A percentile compares a stretch with the other conserved stretches of the same genome.
These are phyloP conservation scores for Ustilago crameri DNA, from an alignment of 1,284 basidiomycete species.

Conservation along the genomic window DNA sequence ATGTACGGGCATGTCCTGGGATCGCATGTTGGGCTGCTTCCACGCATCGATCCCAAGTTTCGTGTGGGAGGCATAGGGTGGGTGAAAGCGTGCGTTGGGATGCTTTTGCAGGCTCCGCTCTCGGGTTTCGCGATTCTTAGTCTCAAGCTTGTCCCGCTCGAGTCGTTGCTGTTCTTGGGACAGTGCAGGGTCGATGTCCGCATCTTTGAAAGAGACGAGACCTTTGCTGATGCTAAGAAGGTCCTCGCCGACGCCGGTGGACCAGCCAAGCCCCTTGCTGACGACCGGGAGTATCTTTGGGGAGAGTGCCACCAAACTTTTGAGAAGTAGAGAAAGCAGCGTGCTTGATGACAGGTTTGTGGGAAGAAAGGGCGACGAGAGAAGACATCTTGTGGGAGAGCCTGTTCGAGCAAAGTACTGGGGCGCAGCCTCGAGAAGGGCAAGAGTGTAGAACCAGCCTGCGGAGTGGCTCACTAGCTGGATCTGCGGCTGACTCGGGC, in stretches of 20 bases:
- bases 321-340: slow-evolving; percentile 15
- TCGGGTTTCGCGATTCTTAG: slow-evolving; percentile 21
- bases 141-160: slow-evolving; percentile 13
- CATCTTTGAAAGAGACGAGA: slow-evolving; percentile 11
- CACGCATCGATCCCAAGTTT: slow-evolving; percentile 23
- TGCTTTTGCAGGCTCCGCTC: slow-evolving; percentile 11
- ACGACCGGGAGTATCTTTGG: slow-evolving; percentile 15
- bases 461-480: slow-evolving; percentile 17
- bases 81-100: slow-evolving; percentile 25
- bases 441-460: slow-evolving; percentile 21
- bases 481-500: slow-evolving; percentile 4
- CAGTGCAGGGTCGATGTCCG: slow-evolving; percentile 6
- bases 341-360: slow-evolving; percentile 19
- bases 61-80: slow-evolving; percentile 25
- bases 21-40: slow-evolving; percentile 7
- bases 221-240: slow-evolving; percentile 21
- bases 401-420: slow-evolving; percentile 13
- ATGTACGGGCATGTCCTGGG: slow-evolving; percentile 6
- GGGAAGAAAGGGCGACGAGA: slow-evolving; percentile 21
- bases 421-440: slow-evolving; percentile 18
- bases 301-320: slow-evolving; percentile 15
- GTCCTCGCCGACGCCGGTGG: slow-evolving; percentile 17
- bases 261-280: slow-evolving; percentile 12
- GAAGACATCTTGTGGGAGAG: slow-evolving; percentile 8
- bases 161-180: slow-evolving; percentile 11